These are phyloP conservation scores for Rhizopogon vinicolor DNA, from an alignment of 768 basidiomycete genomes.

Conservation along the genomic window DNA sequence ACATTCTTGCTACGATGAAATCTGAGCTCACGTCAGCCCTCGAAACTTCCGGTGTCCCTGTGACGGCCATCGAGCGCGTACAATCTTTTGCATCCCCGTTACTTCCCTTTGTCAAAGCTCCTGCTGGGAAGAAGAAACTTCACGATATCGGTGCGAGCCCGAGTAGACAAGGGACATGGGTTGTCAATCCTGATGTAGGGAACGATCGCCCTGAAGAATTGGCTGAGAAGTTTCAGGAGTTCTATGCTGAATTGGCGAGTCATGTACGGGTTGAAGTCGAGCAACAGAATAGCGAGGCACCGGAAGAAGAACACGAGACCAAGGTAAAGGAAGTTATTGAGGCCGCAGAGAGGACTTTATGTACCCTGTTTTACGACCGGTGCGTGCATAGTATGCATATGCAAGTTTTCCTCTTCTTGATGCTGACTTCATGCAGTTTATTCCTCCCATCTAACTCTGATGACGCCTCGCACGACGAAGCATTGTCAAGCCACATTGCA, in stretches of 20 bases:
- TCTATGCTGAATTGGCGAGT: constrained; percentile 63
- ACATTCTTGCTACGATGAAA: constrained; percentile 48
- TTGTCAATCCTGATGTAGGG: constrained; percentile 32
- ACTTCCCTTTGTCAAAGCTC: constrained; percentile 50
- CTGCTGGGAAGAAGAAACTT: constrained; percentile 25
- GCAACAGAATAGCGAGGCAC: constrained; percentile 9
- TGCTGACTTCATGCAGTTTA: constrained; percentile 39
- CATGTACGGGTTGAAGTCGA: constrained; percentile 40
- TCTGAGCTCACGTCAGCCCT: constrained; percentile 50
- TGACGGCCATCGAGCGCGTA: constrained; percentile 62
- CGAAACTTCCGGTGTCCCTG: constrained; percentile 29
- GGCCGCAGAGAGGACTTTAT: constrained; percentile 66
- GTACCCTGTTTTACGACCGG: constrained; percentile 82
- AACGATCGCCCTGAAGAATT: constrained; percentile 49
- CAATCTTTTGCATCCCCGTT: constrained; percentile 49
- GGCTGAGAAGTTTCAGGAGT: constrained; percentile 58
- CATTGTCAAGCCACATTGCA: constrained; percentile 82
- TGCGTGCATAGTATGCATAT: constrained; percentile 24
- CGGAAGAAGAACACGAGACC: constrained; percentile 32
- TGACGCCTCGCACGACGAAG: constrained; percentile 86
- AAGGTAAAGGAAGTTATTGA: constrained; percentile 63
- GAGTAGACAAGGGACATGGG: constrained; percentile 21
- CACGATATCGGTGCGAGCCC: constrained; percentile 25
- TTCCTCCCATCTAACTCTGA: constrained; percentile 73
- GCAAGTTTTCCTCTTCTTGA: background rate